Percentiles rank a stretch among this genome's conserved stretches.
phyloP scores from a whole-genome alignment of 169 alveolate genomes.

The Cardiosporidium cionae region DNA sequence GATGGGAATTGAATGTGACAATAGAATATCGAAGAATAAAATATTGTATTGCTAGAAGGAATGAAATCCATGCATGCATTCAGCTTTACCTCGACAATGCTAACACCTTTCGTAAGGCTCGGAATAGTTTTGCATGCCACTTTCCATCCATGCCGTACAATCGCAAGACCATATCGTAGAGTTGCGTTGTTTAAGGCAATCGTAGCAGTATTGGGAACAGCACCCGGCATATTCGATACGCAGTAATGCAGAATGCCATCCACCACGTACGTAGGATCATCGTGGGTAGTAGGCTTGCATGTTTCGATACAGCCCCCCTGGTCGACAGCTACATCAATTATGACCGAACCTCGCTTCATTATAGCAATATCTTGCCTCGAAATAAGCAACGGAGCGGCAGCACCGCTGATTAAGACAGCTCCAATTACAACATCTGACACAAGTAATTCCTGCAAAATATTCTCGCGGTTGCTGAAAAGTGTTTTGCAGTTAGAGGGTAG shows the following conservation, averaged over 20 bases:
- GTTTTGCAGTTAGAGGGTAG: slow-evolving; percentile 24
- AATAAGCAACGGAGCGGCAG: slow-evolving; percentile 16
- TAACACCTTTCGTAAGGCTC: slow-evolving; percentile 2
- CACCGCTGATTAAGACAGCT: slow-evolving; percentile 14
- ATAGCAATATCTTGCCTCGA: neutral
- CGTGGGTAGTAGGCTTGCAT: slow-evolving; percentile 10
- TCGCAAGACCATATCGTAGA: neutral
- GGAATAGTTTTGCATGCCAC: slow-evolving; percentile 2
- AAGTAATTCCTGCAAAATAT: slow-evolving; percentile 5
- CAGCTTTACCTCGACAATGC: neutral
- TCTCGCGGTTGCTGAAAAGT: neutral
- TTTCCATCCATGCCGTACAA: slow-evolving; percentile 16
- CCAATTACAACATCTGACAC: slow-evolving; percentile 20
- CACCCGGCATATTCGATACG: slow-evolving; percentile 33
- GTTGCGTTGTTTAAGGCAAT: slow-evolving; percentile 17
- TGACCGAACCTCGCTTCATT: slow-evolving; percentile 18
- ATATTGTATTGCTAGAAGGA: too few species aligned
- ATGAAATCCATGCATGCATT: too few species aligned
- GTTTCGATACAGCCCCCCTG: slow-evolving; percentile 35
- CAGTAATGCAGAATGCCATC: slow-evolving; percentile 27
- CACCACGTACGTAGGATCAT: slow-evolving; percentile 11
- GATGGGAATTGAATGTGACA: too few species aligned
- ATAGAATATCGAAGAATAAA: too few species aligned
- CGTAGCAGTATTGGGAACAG: slow-evolving; percentile 15
- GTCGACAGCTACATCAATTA: slow-evolving; percentile 29